These are phyloP conservation scores for Atkinsonella hypoxylon DNA, from an alignment of 2,329 filamentous ascomycete species.

Conservation along the genomic window DNA sequence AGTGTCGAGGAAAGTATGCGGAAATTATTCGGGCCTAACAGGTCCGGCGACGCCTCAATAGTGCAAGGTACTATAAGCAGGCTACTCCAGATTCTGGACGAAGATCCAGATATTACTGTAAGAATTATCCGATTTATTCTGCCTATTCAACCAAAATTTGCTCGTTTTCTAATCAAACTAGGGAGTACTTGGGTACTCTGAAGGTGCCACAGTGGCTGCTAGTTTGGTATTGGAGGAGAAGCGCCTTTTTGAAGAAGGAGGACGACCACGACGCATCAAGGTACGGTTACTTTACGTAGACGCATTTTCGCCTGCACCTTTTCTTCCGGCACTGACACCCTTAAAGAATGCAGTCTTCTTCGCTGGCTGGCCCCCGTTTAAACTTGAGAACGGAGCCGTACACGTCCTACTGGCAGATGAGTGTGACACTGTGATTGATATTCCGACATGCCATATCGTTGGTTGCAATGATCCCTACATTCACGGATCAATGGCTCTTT, in stretches of 20 bases:
- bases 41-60: no score
- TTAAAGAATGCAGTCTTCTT: constrained; percentile 26
- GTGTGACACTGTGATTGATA: constrained; percentile 31
- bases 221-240: constrained; percentile 36
- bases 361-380: constrained; percentile 37
- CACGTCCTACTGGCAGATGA: constrained; percentile 33
- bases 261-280: constrained; percentile 19
- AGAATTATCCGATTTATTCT: background rate
- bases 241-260: background rate
- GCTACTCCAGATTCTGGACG: constrained; percentile 1
- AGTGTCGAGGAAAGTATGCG: constrained; percentile 1
- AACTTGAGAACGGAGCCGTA: constrained; percentile 20
- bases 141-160: background rate
- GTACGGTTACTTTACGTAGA: constrained; percentile 17
- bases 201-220: constrained; percentile 42
- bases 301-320: background rate
- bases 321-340: no score
- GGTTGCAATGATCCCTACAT: constrained; percentile 45
- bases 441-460: constrained; percentile 38
- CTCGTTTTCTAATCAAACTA: background rate
- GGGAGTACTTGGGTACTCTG: constrained; percentile 45
- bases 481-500: constrained; percentile 44
- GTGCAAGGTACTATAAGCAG: background rate
- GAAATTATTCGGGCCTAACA: no score
- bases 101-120: constrained; percentile 3